phyloP scores from a whole-genome alignment of 345 rosid genomes.

The Balakata baccata region DNA sequence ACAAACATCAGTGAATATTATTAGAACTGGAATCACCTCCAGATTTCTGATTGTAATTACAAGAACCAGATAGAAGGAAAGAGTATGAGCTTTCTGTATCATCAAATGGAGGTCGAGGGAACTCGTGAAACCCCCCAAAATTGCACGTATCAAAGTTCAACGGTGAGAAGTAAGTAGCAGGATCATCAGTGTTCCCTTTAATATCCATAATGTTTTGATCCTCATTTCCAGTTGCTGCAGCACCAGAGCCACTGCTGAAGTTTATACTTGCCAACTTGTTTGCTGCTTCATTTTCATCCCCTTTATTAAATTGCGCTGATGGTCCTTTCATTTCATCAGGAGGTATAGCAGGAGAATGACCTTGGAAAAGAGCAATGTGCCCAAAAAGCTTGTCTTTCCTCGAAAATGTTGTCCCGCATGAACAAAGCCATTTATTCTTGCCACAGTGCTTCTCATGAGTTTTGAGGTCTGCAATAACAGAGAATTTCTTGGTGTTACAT shows the following conservation, averaged over 20 bases:
- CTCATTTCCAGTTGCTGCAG: slow-evolving; percentile 25
- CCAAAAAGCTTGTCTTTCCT: slow-evolving; percentile 98
- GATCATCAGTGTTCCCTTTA: slow-evolving; percentile 52
- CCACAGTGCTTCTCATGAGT: slow-evolving; percentile 99
- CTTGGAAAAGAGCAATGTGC: slow-evolving; percentile 91
- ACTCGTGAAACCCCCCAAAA: slow-evolving; percentile 80
- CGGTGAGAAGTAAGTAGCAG: slow-evolving; percentile 56
- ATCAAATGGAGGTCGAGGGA: slow-evolving; percentile 66
- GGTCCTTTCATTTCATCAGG: slow-evolving; percentile 59
- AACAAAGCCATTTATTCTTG: slow-evolving; percentile 94
- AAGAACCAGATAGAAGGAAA: slow-evolving; percentile 61
- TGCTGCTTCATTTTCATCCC: slow-evolving; percentile 38
- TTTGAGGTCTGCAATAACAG: slow-evolving; percentile 90
- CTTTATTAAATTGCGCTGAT: slow-evolving; percentile 36
- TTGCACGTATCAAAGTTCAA: slow-evolving; percentile 68
- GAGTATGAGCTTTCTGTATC: slow-evolving; percentile 77
- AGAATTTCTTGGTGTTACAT: slow-evolving; percentile 92
- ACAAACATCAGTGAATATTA: slow-evolving; percentile 25
- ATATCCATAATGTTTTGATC: slow-evolving; percentile 42
- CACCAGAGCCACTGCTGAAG: slow-evolving; percentile 36
- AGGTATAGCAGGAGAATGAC: slow-evolving; percentile 93
- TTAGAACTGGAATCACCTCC: slow-evolving; percentile 47
- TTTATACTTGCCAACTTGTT: slow-evolving; percentile 37
- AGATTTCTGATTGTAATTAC: slow-evolving; percentile 54
- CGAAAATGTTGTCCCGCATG: slow-evolving; percentile 94